These are phyloP conservation scores for Trametes pubescens DNA, from an alignment of 1,284 basidiomycete species.

Conservation along the genomic window DNA sequence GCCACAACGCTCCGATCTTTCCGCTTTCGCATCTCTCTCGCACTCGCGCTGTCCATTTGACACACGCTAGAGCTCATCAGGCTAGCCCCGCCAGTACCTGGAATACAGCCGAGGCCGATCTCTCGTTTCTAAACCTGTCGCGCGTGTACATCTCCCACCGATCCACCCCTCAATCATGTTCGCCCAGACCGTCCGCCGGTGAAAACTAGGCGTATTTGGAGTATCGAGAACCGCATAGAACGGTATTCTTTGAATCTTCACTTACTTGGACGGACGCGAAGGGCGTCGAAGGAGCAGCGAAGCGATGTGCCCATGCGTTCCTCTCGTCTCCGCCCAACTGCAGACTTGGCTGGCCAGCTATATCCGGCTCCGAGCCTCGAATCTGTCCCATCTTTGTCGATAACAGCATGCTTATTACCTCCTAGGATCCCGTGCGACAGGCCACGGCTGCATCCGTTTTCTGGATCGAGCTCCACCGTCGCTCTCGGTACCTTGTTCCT, in stretches of 20 bases:
- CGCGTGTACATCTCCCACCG: slow-evolving; percentile 1
- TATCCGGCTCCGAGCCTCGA: background rate
- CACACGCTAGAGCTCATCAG: background rate
- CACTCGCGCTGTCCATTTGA: background rate
- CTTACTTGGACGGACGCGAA: background rate
- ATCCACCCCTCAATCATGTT: background rate
- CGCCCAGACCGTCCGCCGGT: background rate
- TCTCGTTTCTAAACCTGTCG: background rate
- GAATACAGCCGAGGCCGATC: background rate
- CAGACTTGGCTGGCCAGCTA: background rate
- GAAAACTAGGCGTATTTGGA: slow-evolving; percentile 14
- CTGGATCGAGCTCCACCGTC: background rate
- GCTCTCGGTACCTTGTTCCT: slow-evolving; percentile 2
- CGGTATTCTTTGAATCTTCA: background rate
- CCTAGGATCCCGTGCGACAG: background rate
- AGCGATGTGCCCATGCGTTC: background rate
- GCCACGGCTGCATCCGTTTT: background rate
- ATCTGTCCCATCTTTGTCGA: background rate
- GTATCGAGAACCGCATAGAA: background rate
- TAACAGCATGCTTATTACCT: background rate
- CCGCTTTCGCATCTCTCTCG: background rate
- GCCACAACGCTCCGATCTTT: background rate
- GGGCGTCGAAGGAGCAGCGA: background rate
- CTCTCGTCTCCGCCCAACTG: background rate
- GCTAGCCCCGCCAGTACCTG: background rate